phyloP scores from a whole-genome alignment of 768 basidiomycete genomes.

The Hemileccinum impolitum region DNA sequence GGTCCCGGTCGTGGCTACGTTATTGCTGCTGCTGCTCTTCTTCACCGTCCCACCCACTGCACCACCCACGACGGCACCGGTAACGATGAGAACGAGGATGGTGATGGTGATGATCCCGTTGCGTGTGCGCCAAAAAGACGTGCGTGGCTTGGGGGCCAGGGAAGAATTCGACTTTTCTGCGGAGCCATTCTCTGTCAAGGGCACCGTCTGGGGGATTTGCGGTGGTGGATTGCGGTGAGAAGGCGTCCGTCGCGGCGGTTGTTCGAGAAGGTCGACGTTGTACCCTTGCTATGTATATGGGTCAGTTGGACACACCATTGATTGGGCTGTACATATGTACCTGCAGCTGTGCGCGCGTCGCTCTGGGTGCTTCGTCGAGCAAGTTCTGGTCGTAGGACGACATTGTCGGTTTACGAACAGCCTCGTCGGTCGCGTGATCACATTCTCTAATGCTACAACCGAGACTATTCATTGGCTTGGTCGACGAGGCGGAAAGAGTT shows the following conservation, averaged over 20 bases:
- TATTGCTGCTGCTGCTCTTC: conserved; percentile 16
- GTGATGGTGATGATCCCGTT: conserved; percentile 41
- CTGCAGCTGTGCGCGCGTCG: conserved; percentile 43
- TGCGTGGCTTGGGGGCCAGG: neutral
- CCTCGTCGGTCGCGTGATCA: no score
- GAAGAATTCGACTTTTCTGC: conserved; percentile 11
- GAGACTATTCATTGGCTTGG: no score
- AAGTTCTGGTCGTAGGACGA: conserved; percentile 40
- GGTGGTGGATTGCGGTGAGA: conserved; percentile 16
- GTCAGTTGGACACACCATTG: no score
- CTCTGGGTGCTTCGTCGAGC: conserved; percentile 38
- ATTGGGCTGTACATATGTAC: conserved; percentile 32
- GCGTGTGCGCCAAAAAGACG: conserved; percentile 49
- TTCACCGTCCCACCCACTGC: conserved; percentile 51
- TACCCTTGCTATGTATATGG: conserved; percentile 49
- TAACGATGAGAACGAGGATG: conserved; percentile 37
- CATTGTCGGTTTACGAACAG: no score
- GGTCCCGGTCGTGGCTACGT: neutral
- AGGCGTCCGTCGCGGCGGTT: conserved; percentile 21
- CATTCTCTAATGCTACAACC: no score
- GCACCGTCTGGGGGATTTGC: no score
- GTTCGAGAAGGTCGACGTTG: conserved; percentile 43
- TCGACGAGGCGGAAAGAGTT: conserved; percentile 5
- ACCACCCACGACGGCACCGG: conserved; percentile 56
- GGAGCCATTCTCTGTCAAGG: conserved; percentile 13